Evolutionary conservation across 2,329 filamentous ascomycete genomes (phyloP), one percentile per base, ranked within the genome.

Genomic region (Cadophora sp.): DNA sequence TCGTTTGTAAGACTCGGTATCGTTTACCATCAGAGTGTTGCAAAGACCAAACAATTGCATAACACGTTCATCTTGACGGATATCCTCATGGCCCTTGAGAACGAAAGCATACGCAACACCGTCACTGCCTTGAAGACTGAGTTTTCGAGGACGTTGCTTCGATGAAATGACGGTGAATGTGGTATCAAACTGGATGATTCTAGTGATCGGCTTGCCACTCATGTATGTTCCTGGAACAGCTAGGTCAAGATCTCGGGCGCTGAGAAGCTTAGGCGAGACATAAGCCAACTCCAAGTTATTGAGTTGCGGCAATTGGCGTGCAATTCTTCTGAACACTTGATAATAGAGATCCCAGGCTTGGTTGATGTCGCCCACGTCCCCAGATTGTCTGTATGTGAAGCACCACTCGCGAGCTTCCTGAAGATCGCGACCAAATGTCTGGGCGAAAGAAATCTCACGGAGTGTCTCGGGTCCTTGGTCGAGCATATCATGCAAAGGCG

Each of bases 281-380:
- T 99, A 99, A 70, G 96, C 93, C 73, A 99, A 84, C 80, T 99
- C 96, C 50, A 99, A 85, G 63, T 90, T 93, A 73, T 94, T 97
- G 71, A 99, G 87, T 75, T 98, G 96, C 3, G 94, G 94, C 58
- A 99, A 82, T 79, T 99, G 96, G 69, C 95, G 88, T 58, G 91
- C 92, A 77, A 99, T 98, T 77, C 96, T 92, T 68, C 94, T 89
- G 88, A 99, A 99, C 0, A 98, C 96, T 72, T 97, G 94, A 80
- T 99, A 99, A 80, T 99, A 99, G 16, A 99, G 87, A 80, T 99
- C 96, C 96, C 96, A 99, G 7, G 96, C 96, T 79, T 97, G 94
- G 76, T 98, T 99, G 55, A 99, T 87, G 78, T 99, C 96, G 58
- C 93, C 95, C 68, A 96, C 89, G 76, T 99, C 96, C 60, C 90